Evolutionary conservation across 164 flowering plant genomes (phyloP).

Genomic region (Liquidambar formosana): DNA sequence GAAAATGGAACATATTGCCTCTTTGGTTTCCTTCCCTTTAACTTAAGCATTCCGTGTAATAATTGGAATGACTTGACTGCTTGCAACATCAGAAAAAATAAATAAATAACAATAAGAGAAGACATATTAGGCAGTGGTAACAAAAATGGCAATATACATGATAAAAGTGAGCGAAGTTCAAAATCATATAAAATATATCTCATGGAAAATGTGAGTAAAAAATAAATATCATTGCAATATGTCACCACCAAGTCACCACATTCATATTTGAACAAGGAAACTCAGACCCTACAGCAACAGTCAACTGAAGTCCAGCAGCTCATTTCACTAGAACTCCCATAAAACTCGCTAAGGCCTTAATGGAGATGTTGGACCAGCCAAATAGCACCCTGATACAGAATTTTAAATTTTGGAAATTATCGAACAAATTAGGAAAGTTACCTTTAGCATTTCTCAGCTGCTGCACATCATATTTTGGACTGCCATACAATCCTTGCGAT

Average conservation of each 20-base stretch:
- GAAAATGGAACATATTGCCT: slow-evolving; percentile 38
- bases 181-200: too few species aligned
- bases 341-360: not conserved
- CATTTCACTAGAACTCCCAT: not conserved
- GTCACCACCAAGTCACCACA: too few species aligned
- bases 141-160: not conserved
- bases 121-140: slow-evolving; percentile 1
- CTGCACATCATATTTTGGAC: slow-evolving; percentile 24
- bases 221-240: too few species aligned
- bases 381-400: not conserved
- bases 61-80: slow-evolving; percentile 32
- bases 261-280: not conserved
- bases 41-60: slow-evolving; percentile 18
- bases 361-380: not conserved
- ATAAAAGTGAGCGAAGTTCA: too few species aligned
- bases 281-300: not conserved
- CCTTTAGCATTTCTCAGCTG: slow-evolving; percentile 43
- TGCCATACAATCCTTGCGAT: slow-evolving; percentile 22
- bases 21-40: slow-evolving; percentile 22
- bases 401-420: not conserved
- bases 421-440: slow-evolving; percentile 26
- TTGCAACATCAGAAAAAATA: slow-evolving; percentile 14
- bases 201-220: too few species aligned
- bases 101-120: too few species aligned
- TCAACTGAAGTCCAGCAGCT: not conserved